A percentile compares a stretch with the other conserved stretches of the same genome.
Conservation (phyloP, 2,329 filamentous ascomycete species). For the Fusarium sp. region DNA sequence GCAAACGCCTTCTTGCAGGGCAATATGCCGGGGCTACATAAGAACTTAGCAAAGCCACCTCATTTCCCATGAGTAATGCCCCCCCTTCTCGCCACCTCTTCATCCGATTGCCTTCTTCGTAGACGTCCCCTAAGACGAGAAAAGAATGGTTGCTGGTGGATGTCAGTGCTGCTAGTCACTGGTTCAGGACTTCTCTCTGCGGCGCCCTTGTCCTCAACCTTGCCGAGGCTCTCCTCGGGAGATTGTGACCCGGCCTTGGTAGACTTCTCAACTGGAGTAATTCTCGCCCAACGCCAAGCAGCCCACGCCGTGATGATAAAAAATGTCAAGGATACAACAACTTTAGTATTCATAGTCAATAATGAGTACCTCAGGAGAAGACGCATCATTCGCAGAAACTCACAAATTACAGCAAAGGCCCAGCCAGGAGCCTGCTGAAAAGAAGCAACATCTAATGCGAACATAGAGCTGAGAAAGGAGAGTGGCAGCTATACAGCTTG, state of each 20-base stretch:
- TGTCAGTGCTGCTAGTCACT: neutral
- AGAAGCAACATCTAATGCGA: slow-evolving; percentile 26
- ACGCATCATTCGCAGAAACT: neutral
- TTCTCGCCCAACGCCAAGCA: neutral
- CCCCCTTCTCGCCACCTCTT: neutral
- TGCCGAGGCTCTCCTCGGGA: neutral
- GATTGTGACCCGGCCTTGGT: accelerated
- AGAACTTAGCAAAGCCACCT: neutral
- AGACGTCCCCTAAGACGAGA: neutral
- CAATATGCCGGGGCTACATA: neutral
- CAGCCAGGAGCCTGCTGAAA: slow-evolving; percentile 26
- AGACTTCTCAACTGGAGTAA: neutral
- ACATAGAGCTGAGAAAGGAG: neutral
- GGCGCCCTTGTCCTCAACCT: neutral
- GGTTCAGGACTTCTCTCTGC: no score
- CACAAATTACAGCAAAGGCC: slow-evolving; percentile 18
- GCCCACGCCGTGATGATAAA: neutral
- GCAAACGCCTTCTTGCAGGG: neutral
- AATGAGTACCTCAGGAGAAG: neutral
- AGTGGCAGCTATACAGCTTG: neutral
- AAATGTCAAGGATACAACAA: neutral
- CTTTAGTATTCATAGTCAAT: neutral
- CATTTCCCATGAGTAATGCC: neutral
- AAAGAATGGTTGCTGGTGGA: no score
- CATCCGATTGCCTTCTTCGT: neutral